Evolutionary conservation across 768 basidiomycete genomes (phyloP), one percentile per base, ranked within the genome.

Genomic region (Lentinula detonsa): DNA sequence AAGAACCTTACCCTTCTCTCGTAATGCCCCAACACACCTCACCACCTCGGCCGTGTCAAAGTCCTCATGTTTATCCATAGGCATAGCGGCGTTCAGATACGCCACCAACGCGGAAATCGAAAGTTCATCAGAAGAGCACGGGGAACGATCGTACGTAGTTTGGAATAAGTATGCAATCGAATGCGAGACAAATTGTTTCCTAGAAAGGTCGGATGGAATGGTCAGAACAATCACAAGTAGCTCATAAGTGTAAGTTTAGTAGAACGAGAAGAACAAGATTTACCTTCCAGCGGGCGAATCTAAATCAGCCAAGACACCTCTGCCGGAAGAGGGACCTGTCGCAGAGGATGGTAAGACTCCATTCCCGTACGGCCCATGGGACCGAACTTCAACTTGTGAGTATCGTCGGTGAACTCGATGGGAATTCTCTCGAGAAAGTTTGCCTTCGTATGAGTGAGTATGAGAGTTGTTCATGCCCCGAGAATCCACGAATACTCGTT

Each of bases 51-150:
- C 78, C 11, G 87, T 89, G 70, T 91, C 89, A 63, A 89, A 91
- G 64, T 91, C 89, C 74, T 91, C 89, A 68, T 90, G 84, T 72
- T 91, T 91, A 69, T 90, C 89, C 31, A 75, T 77, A 3, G 90
- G 90, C 75, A 91, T 82, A 4, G 88, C 88, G 2, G 88, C 84
- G 66, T 91, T 91, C 60, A 91, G 78, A 70, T 88, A 90, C 3
- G 85, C 80, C 37, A 91, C 74, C 28, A 91, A 74, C 8, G 86
- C 74, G 2, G 86, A 86, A 67, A 91, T 84, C 6, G 82, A 82
- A 75, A 91, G 76, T 63, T 89, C 86, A 71, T 91, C 89, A 4
- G 43, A 28, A 28, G 23, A 79, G 13, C 13, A 28, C 11, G 40
- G 40, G 23, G 55, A 72, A 15, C 76, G 65, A 62, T 83, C 85